Base-by-base conservation (phyloP, 306 rosid species). In the Hippophae gyantsensis region DNA sequence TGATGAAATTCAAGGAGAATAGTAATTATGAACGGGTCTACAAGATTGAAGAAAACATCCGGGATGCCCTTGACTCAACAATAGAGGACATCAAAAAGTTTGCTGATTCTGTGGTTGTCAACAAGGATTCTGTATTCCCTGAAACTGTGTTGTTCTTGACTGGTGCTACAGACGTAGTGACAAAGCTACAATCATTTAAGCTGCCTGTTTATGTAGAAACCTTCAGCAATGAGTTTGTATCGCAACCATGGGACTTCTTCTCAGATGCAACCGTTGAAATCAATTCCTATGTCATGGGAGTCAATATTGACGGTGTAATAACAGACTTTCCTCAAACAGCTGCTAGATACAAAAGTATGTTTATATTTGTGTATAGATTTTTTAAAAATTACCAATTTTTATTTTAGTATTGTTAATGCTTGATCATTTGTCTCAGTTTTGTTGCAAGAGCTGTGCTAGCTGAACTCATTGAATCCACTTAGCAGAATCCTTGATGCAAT, bases 241-340 rank as follows among this genome's bases (percentile, higher is more conserved):
- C 97, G 56, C 99, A 93, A 70, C 79, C 90, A n/a, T 93, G 87
- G 87, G 99, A 93, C 78, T 88, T 77, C 83, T 84, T 80, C 85
- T 82, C 94, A 6, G 99, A 93, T 77, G 54, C 99, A 63, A 84
- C 94, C 0, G 78, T 82, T 54, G 97, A 93, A 82, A 74, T 93
- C 69, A 88, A 88, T 76, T 58, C 97, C 40, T 93, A 6, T 68
- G 60, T 77, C 67, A 3, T 0, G 4, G 89, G 62, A 47, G 58
- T 54, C 52, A 52, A 2, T 7, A 63, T 86, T 54, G 71, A 84
- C 5, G 38, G 38, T 32, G 38, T 32, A 32, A 32, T 32, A 32
- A 32, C 38, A 32, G 38, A 32, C 38, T 32, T 32, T 32, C 38
- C 38, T 32, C 38, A 32, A 32, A 32, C 38, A 32, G 38, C 38